Conservation (phyloP, 768 basidiomycete species). For the Boletellus ananas region DNA sequence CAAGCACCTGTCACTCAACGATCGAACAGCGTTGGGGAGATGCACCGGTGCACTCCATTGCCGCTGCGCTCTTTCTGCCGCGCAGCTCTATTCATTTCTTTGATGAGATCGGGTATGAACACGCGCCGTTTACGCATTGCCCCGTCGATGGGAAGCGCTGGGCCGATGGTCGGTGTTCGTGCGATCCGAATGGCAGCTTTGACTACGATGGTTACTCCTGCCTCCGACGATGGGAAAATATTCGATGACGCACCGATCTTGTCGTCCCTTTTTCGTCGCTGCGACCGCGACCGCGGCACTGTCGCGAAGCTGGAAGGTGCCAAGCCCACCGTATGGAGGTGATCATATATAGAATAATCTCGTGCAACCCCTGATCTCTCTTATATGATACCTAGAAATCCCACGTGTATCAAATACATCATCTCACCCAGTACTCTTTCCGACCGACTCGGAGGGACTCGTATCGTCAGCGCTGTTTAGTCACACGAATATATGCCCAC, state of each 20-base stretch:
- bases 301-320: neutral
- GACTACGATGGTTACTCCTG: conserved; percentile 30
- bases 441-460: too few species aligned
- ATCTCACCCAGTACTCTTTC: neutral
- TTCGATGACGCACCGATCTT: neutral
- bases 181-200: conserved; percentile 19
- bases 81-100: conserved; percentile 95
- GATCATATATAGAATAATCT: too few species aligned
- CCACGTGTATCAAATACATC: neutral
- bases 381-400: too few species aligned
- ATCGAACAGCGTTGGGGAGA: conserved; percentile 81
- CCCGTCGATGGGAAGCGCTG: conserved; percentile 19
- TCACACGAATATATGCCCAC: too few species aligned
- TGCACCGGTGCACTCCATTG: conserved; percentile 88
- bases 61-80: conserved; percentile 81
- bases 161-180: conserved; percentile 23
- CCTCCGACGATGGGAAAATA: conserved; percentile 20
- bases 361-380: too few species aligned
- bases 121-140: conserved; percentile 28
- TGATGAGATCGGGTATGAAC: conserved; percentile 67
- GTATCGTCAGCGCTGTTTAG: too few species aligned
- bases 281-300: neutral
- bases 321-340: neutral
- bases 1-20: neutral
- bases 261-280: neutral